Base-by-base conservation (phyloP, 2,329 filamentous ascomycete genomes). In the Chrysosphaeria jannelii region DNA sequence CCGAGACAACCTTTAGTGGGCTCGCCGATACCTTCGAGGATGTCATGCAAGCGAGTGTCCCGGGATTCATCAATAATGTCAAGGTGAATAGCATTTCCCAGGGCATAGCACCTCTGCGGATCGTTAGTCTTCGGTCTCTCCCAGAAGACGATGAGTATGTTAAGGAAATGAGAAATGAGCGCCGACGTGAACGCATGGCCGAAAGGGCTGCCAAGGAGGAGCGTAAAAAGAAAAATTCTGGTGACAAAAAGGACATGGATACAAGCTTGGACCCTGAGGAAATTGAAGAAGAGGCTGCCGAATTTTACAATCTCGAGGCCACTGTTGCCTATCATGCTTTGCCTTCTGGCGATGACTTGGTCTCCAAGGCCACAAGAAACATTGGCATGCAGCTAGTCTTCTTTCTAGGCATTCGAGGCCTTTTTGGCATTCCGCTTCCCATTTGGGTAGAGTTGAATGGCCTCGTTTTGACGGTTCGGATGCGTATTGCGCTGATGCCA, bases 331-430 rank as follows among this genome's bases (percentile, higher is more conserved):
- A 91, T 40, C 78, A 91, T 37, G 75, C 81, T 7, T 64, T 68
- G 39, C 78, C 78, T 8, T 67, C 60, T 3, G 55, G 60, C 5
- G 51, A 52, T 27, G 59, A 66, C 22, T 56, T 76, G 9, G 69
- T 72, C 3, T 69, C 72, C 21, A 85, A 79, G 43, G 76, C 78
- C 5, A n/a, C n/a, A n/a, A 62, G 70, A 33, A 93, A 91, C 40
- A 90, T 91, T 75, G 79, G 89, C 36, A 90, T 91, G 76, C 71
- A 88, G 36, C 46, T 93, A 9, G 62, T 91, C 6, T 93, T 97
- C 41, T 93, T 91, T 32, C 57, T 93, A 2, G 85, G 85, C 27
- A 50, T 89, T 37, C 76, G 72, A 38, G 79, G 79, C 0, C 51
- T 91, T 5, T 85, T 91, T 33, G 79, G 79, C 14, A 66, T 90